phyloP scores from a whole-genome alignment of 148 eudicot genomes.

The Dysphania ambrosioides region DNA sequence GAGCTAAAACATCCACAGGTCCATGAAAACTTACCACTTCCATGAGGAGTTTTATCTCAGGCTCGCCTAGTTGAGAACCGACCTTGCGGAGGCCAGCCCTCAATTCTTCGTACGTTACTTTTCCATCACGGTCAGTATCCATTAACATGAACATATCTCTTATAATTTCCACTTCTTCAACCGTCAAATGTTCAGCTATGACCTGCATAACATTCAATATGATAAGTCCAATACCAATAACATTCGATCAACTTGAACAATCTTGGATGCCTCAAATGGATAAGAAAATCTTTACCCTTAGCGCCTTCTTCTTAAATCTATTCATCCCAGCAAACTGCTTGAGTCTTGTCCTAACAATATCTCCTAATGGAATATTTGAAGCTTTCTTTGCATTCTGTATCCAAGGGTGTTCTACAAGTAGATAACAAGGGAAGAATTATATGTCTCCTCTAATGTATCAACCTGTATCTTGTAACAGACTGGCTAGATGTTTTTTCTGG shows the following conservation, averaged over 20 bases:
- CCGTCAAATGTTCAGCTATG: slow-evolving; percentile 75
- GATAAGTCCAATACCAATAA: neutral
- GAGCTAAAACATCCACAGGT: neutral
- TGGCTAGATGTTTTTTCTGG: too few species aligned
- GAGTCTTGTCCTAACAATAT: slow-evolving; percentile 79
- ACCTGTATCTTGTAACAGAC: neutral
- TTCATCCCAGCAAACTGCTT: slow-evolving; percentile 89
- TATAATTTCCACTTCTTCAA: slow-evolving; percentile 81
- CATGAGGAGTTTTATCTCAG: slow-evolving; percentile 85
- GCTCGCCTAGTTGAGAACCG: slow-evolving; percentile 82
- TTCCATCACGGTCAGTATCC: slow-evolving; percentile 86
- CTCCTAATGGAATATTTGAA: slow-evolving; percentile 85
- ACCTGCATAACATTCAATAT: slow-evolving; percentile 39
- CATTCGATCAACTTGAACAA: neutral
- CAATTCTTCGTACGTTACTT: slow-evolving; percentile 67
- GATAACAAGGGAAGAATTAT: neutral
- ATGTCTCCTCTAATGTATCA: too few species aligned
- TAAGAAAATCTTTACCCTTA: slow-evolving; percentile 41
- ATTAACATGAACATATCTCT: slow-evolving; percentile 81
- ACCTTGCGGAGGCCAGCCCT: slow-evolving; percentile 70
- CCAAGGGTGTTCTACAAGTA: slow-evolving; percentile 77
- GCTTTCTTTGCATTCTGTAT: slow-evolving; percentile 86
- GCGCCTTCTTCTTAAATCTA: slow-evolving; percentile 80
- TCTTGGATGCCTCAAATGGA: neutral
- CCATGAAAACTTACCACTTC: slow-evolving; percentile 63